Evolutionary conservation across 1,139 yeast genomes (phyloP).

Genomic region (Hemisphaericaspora subhashii): DNA sequence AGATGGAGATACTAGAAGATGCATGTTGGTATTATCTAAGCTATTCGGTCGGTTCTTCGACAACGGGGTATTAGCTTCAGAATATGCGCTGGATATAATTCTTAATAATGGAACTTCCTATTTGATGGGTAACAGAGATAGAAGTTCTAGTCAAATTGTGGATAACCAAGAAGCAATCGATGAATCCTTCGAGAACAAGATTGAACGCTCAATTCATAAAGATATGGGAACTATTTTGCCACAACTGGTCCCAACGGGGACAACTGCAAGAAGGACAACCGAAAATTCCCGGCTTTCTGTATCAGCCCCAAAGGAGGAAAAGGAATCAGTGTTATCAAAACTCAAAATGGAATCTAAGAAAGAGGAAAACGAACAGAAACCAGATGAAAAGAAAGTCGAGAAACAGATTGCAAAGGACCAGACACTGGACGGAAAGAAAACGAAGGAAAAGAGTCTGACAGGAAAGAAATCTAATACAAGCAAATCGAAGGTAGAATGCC

Average conservation of each 20-base stretch:
- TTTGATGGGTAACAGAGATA: slow-evolving; percentile 88
- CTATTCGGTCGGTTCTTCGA: slow-evolving; percentile 72
- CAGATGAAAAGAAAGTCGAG: no score
- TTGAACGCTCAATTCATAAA: slow-evolving; percentile 22
- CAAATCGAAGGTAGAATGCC: no score
- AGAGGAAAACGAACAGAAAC: no score
- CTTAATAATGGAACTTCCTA: slow-evolving; percentile 82
- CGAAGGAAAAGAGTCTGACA: no score
- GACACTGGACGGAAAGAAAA: no score
- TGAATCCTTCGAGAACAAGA: slow-evolving; percentile 25
- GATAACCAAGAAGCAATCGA: slow-evolving; percentile 35
- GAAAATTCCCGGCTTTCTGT: slow-evolving; percentile 98
- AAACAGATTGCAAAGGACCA: no score
- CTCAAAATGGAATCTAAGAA: no score
- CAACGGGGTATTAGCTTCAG: slow-evolving; percentile 68
- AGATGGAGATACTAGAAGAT: slow-evolving; percentile 73
- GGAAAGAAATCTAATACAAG: no score
- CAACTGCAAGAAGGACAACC: slow-evolving; percentile 93
- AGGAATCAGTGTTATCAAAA: no score
- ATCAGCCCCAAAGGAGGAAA: slow-evolving; percentile 82
- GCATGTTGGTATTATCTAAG: slow-evolving; percentile 80
- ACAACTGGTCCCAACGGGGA: slow-evolving; percentile 87
- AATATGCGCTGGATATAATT: slow-evolving; percentile 78
- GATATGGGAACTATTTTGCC: slow-evolving; percentile 80
- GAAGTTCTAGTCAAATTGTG: slow-evolving; percentile 84